A percentile compares a stretch with the other conserved stretches of the same genome.
phyloP scores from a whole-genome alignment of 148 eudicot species.

The Amaranthus hypochondriacus region DNA sequence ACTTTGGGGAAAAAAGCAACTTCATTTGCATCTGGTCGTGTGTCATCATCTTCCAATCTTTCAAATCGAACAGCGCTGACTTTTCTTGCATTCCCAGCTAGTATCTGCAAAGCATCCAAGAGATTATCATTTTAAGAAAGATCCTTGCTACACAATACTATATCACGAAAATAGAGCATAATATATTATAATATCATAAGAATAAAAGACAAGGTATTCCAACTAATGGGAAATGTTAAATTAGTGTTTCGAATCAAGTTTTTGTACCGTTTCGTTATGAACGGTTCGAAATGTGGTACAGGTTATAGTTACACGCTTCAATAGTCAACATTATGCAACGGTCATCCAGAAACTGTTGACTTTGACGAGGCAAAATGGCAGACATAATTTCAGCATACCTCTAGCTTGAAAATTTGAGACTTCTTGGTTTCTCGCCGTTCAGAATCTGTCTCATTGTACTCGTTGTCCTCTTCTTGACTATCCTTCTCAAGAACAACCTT shows the following conservation, averaged over 20 bases:
- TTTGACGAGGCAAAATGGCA: neutral
- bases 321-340: neutral
- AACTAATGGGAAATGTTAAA: too few species aligned
- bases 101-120: conserved; percentile 43
- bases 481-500: conserved; percentile 76
- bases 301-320: neutral
- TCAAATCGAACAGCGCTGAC: conserved; percentile 67
- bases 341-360: neutral
- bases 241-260: too few species aligned
- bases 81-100: conserved; percentile 75
- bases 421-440: conserved; percentile 53
- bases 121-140: too few species aligned
- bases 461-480: conserved; percentile 50
- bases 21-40: conserved; percentile 37
- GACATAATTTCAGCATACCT: conserved; percentile 39
- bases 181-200: too few species aligned
- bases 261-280: too few species aligned
- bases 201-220: too few species aligned
- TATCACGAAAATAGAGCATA: too few species aligned
- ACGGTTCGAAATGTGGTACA: too few species aligned
- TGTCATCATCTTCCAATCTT: conserved; percentile 39
- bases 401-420: conserved; percentile 64
- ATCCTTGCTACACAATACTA: too few species aligned
- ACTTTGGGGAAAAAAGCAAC: conserved; percentile 50
- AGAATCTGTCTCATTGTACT: conserved; percentile 54